Conservation (phyloP, 2,329 filamentous ascomycete species). For the Rosellinia necatrix region DNA sequence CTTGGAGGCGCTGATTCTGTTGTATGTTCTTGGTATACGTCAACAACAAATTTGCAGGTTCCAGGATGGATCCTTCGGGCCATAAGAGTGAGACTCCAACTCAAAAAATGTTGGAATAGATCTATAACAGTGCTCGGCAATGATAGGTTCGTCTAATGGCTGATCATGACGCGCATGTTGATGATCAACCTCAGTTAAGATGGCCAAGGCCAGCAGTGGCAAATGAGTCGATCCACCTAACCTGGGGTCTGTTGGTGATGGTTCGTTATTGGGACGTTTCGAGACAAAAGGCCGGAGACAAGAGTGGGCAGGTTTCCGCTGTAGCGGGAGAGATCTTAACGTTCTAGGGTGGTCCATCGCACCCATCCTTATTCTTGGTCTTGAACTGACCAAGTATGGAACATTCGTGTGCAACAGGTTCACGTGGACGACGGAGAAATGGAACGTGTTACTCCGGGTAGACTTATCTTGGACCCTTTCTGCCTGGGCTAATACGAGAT, state of each 20-base stretch:
- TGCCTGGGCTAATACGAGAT: constrained; percentile 26
- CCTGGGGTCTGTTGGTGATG: background rate
- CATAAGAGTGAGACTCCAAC: no score
- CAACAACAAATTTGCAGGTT: no score
- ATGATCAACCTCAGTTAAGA: background rate
- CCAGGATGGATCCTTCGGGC: no score
- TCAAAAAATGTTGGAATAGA: no score
- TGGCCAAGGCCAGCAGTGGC: background rate
- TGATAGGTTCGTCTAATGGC: no score
- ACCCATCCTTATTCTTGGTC: no score
- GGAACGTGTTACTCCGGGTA: constrained; percentile 1
- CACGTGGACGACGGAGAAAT: constrained; percentile 2
- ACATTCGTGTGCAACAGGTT: constrained; percentile 3
- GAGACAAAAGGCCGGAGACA: background rate
- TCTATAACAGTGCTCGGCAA: no score
- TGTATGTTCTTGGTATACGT: no score
- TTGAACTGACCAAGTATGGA: background rate
- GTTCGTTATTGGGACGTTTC: background rate
- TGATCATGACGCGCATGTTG: constrained; percentile 24
- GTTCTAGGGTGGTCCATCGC: no score
- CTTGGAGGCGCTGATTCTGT: no score
- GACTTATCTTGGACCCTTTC: background rate
- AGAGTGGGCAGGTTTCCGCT: background rate
- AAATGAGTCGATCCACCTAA: constrained; percentile 15
- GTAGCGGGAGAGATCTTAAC: background rate